These are phyloP conservation scores for Mucor piriformis DNA, from an alignment of 371 early-diverging fungal genomes.

Conservation along the genomic window DNA sequence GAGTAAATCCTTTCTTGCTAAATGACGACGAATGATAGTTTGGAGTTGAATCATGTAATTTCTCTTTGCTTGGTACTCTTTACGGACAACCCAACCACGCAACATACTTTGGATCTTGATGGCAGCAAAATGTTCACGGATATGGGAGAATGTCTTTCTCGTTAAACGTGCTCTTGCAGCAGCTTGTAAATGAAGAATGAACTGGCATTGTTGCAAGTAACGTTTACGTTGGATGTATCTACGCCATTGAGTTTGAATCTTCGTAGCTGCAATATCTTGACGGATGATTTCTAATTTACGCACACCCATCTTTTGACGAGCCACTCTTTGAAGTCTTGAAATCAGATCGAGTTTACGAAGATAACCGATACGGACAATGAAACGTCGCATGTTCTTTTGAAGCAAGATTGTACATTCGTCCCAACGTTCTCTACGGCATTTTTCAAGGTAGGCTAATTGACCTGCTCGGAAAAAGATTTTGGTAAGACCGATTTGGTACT, in stretches of 20 bases:
- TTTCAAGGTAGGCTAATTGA: slow-evolving; percentile 86
- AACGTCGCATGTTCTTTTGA: slow-evolving; percentile 88
- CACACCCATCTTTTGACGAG: slow-evolving; percentile 68
- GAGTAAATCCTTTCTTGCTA: slow-evolving; percentile 67
- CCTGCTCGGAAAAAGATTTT: slow-evolving; percentile 99
- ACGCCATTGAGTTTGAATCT: slow-evolving; percentile 76
- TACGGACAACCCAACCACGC: slow-evolving; percentile 69
- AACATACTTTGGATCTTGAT: slow-evolving; percentile 72
- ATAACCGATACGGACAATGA: slow-evolving; percentile 73
- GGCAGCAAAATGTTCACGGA: slow-evolving; percentile 74
- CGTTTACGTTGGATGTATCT: slow-evolving; percentile 65
- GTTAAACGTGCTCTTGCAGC: slow-evolving; percentile 59
- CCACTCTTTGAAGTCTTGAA: slow-evolving; percentile 61
- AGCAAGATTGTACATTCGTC: slow-evolving; percentile 81
- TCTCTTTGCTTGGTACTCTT: slow-evolving; percentile 50
- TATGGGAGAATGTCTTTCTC: slow-evolving; percentile 48
- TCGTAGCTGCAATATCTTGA: slow-evolving; percentile 73
- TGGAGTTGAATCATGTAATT: slow-evolving; percentile 75
- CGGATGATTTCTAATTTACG: slow-evolving; percentile 56
- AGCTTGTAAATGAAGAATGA: slow-evolving; percentile 50
- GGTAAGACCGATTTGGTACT: slow-evolving; percentile 95
- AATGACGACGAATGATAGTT: slow-evolving; percentile 73
- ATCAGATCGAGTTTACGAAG: slow-evolving; percentile 61
- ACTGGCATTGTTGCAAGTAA: slow-evolving; percentile 40
- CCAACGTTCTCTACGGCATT: slow-evolving; percentile 81